Base-by-base conservation (phyloP, 768 basidiomycete species). In the Sarcodon sp. region DNA sequence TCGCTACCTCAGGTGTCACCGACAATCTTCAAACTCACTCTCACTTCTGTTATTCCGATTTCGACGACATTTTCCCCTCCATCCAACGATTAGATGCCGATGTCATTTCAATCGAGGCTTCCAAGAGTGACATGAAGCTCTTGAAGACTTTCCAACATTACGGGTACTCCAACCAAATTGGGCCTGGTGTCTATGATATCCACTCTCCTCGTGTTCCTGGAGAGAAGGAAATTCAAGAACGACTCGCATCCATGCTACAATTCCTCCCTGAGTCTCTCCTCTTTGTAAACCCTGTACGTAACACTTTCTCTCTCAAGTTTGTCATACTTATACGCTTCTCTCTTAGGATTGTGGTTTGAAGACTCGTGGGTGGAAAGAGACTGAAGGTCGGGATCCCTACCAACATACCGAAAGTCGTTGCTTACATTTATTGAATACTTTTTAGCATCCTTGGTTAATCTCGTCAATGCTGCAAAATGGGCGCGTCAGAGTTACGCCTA, bases 1-100 rank as follows among this genome's bases (percentile, higher is more conserved):
- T 98, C 53, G 71, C 96, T 45, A 98, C 94, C 50, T 89, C 96
- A 15, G 96, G 94, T 66, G 96, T 98, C 59, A 78, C 78, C 61
- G 85, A 98, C 64, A 73, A 80, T 52, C 87, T 90, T 59, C 94
- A 98, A 71, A 91, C 92, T 58, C 94, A 97, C 75, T 97, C 92
- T 45, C 96, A 99, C 77, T 94, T 94, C 79, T 94, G 91, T 74
- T 93, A 91, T 74, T 97, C 93, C 49, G 93, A 97, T 74, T 98
- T 97, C 64, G 88, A 85, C 70, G 90, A 96, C 64, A 97, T 97
- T 71, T 97, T 97, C 87, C 81, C 87, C 32, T 93, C 88, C 51
- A 96, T 98, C 64, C 84, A 93, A 67, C 81, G 84, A 54, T 84
- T 99, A 51, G 96, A 99, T 59, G 92, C 93, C 54, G 96, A 99